Percentiles rank a stretch among this genome's conserved stretches.
Evolutionary conservation across 2,329 filamentous ascomycete genomes (phyloP).

Genomic region (Cladophialophora yegresii): DNA sequence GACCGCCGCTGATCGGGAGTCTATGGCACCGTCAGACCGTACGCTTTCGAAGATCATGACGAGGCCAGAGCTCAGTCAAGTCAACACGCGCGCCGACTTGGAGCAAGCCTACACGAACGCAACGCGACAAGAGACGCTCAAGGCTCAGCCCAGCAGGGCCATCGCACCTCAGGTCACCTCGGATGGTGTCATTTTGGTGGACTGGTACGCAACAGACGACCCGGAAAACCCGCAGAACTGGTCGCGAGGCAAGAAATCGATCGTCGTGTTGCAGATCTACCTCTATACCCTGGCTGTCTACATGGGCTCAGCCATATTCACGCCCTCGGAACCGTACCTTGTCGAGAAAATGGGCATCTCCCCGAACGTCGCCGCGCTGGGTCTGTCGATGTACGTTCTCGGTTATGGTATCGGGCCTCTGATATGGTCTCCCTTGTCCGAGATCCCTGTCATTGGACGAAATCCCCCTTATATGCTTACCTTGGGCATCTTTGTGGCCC

Average conservation of each 20-base stretch:
- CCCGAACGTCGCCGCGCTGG: constrained; percentile 28
- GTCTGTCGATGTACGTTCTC: constrained; percentile 36
- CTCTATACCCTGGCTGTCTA: constrained; percentile 37
- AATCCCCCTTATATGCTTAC: constrained; percentile 69
- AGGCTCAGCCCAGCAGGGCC: constrained; percentile 26
- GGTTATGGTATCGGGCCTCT: constrained; percentile 37
- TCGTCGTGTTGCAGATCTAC: constrained; percentile 37
- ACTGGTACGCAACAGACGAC: constrained; percentile 37
- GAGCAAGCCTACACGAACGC: constrained; percentile 34
- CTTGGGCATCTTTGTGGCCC: constrained; percentile 67
- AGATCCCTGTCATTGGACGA: constrained; percentile 67
- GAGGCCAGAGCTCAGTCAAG: constrained; percentile 26
- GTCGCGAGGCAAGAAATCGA: constrained; percentile 32
- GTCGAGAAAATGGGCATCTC: constrained; percentile 32
- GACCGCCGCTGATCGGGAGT: constrained; percentile 31
- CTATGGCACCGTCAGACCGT: constrained; percentile 12
- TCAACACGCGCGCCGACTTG: constrained; percentile 28
- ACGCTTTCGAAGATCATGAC: constrained; percentile 33
- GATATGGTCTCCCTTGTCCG: constrained; percentile 63
- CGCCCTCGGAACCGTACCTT: constrained; percentile 32
- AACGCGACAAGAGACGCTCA: constrained; percentile 30
- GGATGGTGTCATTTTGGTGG: constrained; percentile 34
- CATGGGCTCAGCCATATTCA: constrained; percentile 36
- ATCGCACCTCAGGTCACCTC: constrained; percentile 30
- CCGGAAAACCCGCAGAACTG: constrained; percentile 39